Percentiles rank a stretch among this genome's conserved stretches.
Conservation (phyloP, 1,284 basidiomycete genomes). For the Tilletia caries region DNA sequence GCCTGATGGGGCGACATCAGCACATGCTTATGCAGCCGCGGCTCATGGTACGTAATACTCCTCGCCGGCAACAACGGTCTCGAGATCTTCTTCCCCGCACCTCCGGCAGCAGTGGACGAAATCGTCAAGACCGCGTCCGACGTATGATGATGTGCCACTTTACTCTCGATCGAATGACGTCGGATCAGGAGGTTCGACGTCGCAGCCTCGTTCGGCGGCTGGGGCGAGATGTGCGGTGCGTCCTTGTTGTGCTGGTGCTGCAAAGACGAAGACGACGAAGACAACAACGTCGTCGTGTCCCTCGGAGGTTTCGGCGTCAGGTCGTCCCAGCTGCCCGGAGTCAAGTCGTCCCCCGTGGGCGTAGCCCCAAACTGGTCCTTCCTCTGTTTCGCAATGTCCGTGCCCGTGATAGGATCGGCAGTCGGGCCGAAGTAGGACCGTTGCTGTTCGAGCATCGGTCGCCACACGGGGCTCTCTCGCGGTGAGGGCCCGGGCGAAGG, state of each 20-base stretch:
- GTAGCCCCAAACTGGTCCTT: conserved; percentile 24
- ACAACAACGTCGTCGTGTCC: no score
- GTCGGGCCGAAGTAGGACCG: conserved; percentile 27
- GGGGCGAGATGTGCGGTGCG: conserved; percentile 40
- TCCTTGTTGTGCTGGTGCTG: conserved; percentile 15
- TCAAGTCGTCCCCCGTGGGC: background rate
- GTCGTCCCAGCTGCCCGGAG: conserved; percentile 2
- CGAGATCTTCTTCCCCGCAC: conserved; percentile 16
- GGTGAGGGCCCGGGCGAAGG: conserved; percentile 17
- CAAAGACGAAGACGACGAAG: no score
- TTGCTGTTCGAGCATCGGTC: conserved; percentile 1
- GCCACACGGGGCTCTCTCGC: background rate
- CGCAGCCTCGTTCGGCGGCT: conserved; percentile 33
- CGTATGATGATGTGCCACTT: background rate
- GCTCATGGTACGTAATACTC: conserved; percentile 50
- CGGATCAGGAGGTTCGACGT: conserved; percentile 31
- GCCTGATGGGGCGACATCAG: conserved; percentile 34
- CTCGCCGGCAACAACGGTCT: conserved; percentile 41
- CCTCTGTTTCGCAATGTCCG: conserved; percentile 12
- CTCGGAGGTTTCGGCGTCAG: conserved; percentile 7
- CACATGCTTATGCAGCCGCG: conserved; percentile 39
- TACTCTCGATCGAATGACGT: conserved; percentile 43
- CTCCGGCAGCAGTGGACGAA: background rate
- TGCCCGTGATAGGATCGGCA: background rate
- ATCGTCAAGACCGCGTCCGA: background rate